phyloP scores from a whole-genome alignment of 352 stramenopile species.

The Phytopythium montanum region DNA sequence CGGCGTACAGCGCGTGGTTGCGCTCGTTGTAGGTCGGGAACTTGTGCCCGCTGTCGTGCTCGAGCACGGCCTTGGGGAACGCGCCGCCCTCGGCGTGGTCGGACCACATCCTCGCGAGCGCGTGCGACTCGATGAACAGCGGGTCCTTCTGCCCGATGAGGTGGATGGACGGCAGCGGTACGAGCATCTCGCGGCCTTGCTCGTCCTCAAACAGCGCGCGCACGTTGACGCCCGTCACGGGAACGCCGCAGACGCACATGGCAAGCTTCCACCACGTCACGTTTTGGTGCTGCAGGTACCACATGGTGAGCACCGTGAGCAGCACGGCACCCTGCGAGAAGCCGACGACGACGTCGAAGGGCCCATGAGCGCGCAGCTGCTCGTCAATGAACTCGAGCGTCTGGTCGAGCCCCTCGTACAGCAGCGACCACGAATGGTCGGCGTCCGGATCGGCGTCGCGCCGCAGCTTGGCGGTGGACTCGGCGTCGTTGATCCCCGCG shows the following conservation, averaged over 20 bases:
- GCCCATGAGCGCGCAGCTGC: constrained; percentile 48
- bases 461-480: constrained; percentile 21
- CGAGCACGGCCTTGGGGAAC: constrained; percentile 25
- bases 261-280: constrained; percentile 47
- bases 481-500: constrained; percentile 30
- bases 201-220: constrained; percentile 36
- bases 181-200: constrained; percentile 22
- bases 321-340: constrained; percentile 78
- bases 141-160: constrained; percentile 41
- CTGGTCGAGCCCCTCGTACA: constrained; percentile 34
- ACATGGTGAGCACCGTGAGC: constrained; percentile 57
- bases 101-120: constrained; percentile 36
- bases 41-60: constrained; percentile 54
- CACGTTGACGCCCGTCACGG: constrained; percentile 26
- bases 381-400: constrained; percentile 52
- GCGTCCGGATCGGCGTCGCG: constrained; percentile 7
- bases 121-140: constrained; percentile 33
- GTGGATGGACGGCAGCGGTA: constrained; percentile 59
- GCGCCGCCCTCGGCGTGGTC: constrained; percentile 27
- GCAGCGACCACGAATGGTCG: constrained; percentile 8
- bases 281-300: constrained; percentile 34
- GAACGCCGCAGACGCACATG: constrained; percentile 41
- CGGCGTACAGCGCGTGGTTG: constrained; percentile 37
- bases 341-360: constrained; percentile 68
- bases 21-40: constrained; percentile 50